These are phyloP conservation scores for Darksidea phi DNA, from an alignment of 495 filamentous ascomycete genomes.

Conservation along the genomic window DNA sequence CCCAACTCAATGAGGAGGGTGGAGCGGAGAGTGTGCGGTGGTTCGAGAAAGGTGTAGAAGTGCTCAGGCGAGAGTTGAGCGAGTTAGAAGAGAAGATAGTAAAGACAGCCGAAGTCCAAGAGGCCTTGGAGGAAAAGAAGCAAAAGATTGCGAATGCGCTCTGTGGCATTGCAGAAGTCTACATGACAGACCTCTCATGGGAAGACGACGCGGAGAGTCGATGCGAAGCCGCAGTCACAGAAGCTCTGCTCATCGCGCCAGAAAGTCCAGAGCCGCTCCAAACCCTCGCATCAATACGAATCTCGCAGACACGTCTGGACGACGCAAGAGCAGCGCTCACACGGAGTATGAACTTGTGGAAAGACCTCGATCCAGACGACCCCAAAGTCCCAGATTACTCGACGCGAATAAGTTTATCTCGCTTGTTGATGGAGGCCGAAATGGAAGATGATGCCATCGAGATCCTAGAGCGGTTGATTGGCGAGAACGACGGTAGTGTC, in stretches of 20 bases:
- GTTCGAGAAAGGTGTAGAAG: constrained; percentile 78
- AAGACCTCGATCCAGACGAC: constrained; percentile 63
- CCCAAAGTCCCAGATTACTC: constrained; percentile 73
- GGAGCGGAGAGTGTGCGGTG: constrained; percentile 79
- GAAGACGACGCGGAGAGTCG: constrained; percentile 80
- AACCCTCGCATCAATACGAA: constrained; percentile 87
- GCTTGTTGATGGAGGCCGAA: constrained; percentile 84
- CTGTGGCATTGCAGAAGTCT: constrained; percentile 88
- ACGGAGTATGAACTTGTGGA: constrained; percentile 76
- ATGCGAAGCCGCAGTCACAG: constrained; percentile 82
- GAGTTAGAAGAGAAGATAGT: constrained; percentile 42
- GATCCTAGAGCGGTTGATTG: constrained; percentile 77
- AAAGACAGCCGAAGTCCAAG: constrained; percentile 44
- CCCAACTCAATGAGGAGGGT: constrained; percentile 85
- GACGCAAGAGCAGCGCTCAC: constrained; percentile 78
- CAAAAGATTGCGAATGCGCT: constrained; percentile 78
- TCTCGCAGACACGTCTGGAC: constrained; percentile 73
- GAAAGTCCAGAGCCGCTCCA: constrained; percentile 80
- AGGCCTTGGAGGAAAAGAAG: constrained; percentile 64
- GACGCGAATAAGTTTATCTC: constrained; percentile 73
- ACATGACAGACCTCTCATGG: constrained; percentile 97
- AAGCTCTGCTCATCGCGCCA: constrained; percentile 76
- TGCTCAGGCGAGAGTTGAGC: constrained; percentile 66
- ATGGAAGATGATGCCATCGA: constrained; percentile 82
- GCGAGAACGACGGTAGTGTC: constrained; percentile 87